Base-by-base conservation (phyloP, 345 rosid genomes). In the Murraya paniculata region DNA sequence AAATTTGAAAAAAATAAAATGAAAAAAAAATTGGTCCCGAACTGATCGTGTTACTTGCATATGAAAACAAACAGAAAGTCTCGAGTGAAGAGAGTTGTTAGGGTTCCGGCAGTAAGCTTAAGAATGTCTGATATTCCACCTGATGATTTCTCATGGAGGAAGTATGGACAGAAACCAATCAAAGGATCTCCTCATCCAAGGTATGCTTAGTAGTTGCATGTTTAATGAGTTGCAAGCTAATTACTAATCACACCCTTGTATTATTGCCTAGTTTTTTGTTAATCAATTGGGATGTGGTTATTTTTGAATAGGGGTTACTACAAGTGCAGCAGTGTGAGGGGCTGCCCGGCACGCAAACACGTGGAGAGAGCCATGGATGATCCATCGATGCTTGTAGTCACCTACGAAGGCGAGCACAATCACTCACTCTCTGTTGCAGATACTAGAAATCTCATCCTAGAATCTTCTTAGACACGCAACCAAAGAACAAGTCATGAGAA, bases 181-280 rank as follows among this genome's bases (percentile, higher is more conserved):
- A 96, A 94, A 84, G 99, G 99, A 28, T 96, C 99, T 74, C 98
- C 99, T 2, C 91, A 92, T 81, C 98, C 99, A 19, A 88, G 99
- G 99, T 92, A 53, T 16, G 22, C 6, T 11, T 45, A 45, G 50
- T 4, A 45, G 11, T 45, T 45, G 50, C 50, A 45, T 45, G 50
- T 45, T 45, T 14, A 45, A 3, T 45, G 5, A 1, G 3, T 11
- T 11, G 18, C 1, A 45, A 45, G 50, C 50, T 45, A 45, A 45
- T 41, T 41, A 41, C 10, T 10, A 41, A 13, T 45, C 50, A 13
- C 50, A 13, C 50, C 50, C 50, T 13, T 1, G 5, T 45, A 13
- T 45, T 45, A 45, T 45, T 45, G 18, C 18, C 50, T 45, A 45
- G 13, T 11, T 45, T 11, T 45, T 11, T 45, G 50, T 45, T 45